phyloP scores from a whole-genome alignment of 2,329 filamentous ascomycete genomes.

The Exophiala mesophila region DNA sequence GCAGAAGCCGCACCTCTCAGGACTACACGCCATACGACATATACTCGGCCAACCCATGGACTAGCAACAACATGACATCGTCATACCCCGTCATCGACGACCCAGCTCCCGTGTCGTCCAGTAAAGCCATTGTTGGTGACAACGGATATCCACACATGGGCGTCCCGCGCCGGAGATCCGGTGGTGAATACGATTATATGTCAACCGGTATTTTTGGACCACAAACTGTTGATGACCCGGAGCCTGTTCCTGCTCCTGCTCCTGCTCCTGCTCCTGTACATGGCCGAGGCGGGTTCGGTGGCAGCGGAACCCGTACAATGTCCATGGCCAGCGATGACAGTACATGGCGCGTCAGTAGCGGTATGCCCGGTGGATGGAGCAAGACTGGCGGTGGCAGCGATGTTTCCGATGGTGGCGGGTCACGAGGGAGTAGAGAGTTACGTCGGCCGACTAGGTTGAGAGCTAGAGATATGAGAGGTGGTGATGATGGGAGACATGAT shows the following conservation, averaged over 20 bases:
- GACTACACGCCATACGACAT: background rate
- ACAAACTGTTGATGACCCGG: constrained; percentile 2
- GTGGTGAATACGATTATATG: constrained; percentile 7
- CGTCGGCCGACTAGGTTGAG: background rate
- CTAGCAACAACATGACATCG: background rate
- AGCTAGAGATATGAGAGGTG: background rate
- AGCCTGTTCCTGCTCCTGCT: too few relatives aligned
- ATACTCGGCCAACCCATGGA: background rate
- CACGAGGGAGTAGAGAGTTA: background rate
- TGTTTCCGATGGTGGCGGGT: background rate
- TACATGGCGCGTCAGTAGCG: constrained; percentile 15
- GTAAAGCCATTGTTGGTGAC: constrained; percentile 13
- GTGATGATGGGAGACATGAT: background rate
- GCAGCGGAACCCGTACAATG: background rate
- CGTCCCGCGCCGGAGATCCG: constrained; percentile 11
- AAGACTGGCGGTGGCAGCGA: background rate
- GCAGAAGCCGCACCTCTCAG: background rate
- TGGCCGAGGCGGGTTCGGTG: background rate
- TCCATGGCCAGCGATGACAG: constrained; percentile 11
- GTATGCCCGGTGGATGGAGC: constrained; percentile 22
- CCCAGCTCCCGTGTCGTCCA: background rate
- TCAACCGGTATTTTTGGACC: constrained; percentile 2
- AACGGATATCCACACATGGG: constrained; percentile 18
- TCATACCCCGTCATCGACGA: background rate
- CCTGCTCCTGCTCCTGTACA: background rate